Evolutionary conservation across 352 stramenopile genomes (phyloP).

Genomic region (Phytophthora pluvialis): DNA sequence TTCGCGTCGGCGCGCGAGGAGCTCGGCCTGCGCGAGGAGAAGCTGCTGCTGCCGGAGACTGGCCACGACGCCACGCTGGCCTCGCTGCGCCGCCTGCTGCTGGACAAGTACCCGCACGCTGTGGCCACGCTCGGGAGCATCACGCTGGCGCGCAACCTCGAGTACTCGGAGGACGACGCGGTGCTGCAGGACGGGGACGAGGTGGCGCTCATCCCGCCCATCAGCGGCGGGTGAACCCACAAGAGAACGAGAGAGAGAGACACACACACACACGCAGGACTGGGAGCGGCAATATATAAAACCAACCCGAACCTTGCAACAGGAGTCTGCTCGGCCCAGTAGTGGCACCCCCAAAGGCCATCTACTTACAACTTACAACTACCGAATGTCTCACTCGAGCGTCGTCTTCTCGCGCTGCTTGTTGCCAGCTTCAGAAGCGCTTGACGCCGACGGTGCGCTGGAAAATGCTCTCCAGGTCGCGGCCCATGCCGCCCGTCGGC

Average conservation of each 20-base stretch:
- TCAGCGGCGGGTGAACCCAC: constrained; percentile 48
- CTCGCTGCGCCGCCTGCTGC: constrained; percentile 50
- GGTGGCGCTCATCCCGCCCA: constrained; percentile 84
- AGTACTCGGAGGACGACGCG: constrained; percentile 66
- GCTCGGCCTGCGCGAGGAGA: constrained; percentile 75
- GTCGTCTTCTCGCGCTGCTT: not conserved
- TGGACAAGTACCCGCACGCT: constrained; percentile 58
- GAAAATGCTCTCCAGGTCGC: constrained; percentile 77
- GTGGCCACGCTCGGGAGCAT: constrained; percentile 55
- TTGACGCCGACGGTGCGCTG: constrained; percentile 58
- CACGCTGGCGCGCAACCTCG: constrained; percentile 75
- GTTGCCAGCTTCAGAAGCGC: constrained; percentile 26
- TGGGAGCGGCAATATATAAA: constrained; percentile 13
- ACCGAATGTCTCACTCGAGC: constrained; percentile 5
- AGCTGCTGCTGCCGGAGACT: constrained; percentile 34
- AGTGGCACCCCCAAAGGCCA: not conserved
- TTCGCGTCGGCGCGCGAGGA: constrained; percentile 81
- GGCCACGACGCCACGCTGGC: constrained; percentile 40
- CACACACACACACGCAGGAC: not conserved
- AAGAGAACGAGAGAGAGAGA: not conserved
- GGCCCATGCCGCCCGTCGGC: constrained; percentile 32
- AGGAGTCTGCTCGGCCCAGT: too few species aligned
- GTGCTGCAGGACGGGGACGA: constrained; percentile 70
- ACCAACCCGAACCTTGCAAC: constrained; percentile 3
- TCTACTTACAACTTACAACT: constrained; percentile 8